Evolutionary conservation across 345 rosid species (phyloP), one percentile per base, ranked within the genome.

Genomic region (Hirschfeldia incana): DNA sequence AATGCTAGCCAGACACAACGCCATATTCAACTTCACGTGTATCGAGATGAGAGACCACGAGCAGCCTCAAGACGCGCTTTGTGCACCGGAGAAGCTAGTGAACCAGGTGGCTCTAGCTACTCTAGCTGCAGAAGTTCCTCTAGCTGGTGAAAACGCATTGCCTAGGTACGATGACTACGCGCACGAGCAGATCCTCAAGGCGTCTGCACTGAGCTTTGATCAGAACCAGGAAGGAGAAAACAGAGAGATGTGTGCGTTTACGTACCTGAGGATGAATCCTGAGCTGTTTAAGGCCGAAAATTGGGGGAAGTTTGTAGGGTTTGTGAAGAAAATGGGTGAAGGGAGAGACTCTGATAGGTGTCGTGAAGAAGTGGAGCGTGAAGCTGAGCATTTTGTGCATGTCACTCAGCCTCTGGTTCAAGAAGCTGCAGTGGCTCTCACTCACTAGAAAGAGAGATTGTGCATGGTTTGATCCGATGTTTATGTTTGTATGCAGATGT

Each of bases 41-140:
- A 84, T 95, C 2, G 98, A 95, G 72, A 95, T 95, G 99, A 89
- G 93, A 5, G 98, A 95, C 81, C 93, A 95, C 9, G 99, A 95
- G 70, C 99, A 95, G 79, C 98, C 99, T 4, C 98, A 95, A 77
- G 89, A 92, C 17, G 99, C 98, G 0, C 91, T 90, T 0, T 95
- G 97, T 44, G 89, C 98, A 8, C 99, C 99, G 0, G 98, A 93
- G 89, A 91, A 89, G 86, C 92, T 95, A 37, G 98, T 95, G 13
- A 91, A 63, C 88, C 98, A 95, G 80, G 98, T 93, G 60, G 92
- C 92, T 64, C 32, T 88, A 73, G 98, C 98, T 8, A 89, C 98
- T 4, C 81, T 69, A 39, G 85, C 82, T 65, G 92, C 97, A 10
- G 78, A 83, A 29, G 93, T 90, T 49, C 94, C 92, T 0, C 89